Conservation (phyloP, 306 rosid species). For the Trifolium dubium region DNA sequence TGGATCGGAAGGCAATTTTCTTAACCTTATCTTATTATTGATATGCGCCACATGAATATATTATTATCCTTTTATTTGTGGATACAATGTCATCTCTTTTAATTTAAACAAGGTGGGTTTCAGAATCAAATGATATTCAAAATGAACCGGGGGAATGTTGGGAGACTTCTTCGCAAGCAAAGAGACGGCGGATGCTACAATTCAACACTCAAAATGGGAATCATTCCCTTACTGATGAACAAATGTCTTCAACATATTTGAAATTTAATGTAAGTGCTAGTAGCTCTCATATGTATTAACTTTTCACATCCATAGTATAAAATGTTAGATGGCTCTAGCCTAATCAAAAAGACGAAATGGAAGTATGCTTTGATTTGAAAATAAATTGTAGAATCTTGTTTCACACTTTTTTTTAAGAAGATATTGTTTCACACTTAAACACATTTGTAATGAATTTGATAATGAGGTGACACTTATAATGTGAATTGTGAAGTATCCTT, state of each 20-base stretch:
- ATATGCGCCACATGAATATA: constrained; percentile 17
- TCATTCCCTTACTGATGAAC: constrained; percentile 51
- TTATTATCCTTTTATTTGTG: constrained; percentile 4
- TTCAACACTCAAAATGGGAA: constrained; percentile 54
- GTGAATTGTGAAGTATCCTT: not conserved
- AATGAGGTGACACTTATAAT: not conserved
- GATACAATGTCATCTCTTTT: constrained; percentile 7
- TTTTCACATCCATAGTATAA: not conserved
- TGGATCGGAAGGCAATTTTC: not conserved
- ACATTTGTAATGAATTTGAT: not conserved
- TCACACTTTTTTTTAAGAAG: no score
- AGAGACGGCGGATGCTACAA: constrained; percentile 86
- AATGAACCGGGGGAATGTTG: constrained; percentile 57
- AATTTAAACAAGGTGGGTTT: constrained; percentile 44
- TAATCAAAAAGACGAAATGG: not conserved
- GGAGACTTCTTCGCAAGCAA: constrained; percentile 70
- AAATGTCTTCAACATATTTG: constrained; percentile 57
- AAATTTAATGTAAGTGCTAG: constrained; percentile 64
- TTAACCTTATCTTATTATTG: constrained; percentile 14
- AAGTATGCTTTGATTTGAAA: not conserved
- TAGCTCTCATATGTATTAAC: constrained; percentile 37
- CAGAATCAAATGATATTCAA: constrained; percentile 64
- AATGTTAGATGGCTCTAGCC: constrained; percentile 4
- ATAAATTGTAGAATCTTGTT: not conserved
- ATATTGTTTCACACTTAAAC: not conserved